phyloP scores from a whole-genome alignment of 2,329 filamentous ascomycete genomes.

The Helotiales sp. region DNA sequence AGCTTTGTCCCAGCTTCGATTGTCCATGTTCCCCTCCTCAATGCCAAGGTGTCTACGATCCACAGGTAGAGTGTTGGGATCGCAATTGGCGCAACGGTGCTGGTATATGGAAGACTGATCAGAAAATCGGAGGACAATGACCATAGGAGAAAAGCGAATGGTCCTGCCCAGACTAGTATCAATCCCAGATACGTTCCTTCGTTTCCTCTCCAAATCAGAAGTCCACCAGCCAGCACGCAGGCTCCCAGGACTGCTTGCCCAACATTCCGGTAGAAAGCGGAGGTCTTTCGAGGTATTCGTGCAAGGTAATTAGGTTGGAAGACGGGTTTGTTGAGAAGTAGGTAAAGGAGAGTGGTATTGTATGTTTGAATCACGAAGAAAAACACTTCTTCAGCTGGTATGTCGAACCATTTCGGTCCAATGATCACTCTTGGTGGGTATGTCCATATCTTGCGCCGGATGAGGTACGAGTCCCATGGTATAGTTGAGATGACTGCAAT shows the following conservation, averaged over 20 bases:
- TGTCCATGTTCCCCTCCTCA: constrained; percentile 69
- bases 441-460: constrained; percentile 67
- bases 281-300: constrained; percentile 18
- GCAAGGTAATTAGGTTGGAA: constrained; percentile 56
- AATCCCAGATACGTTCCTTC: constrained; percentile 66
- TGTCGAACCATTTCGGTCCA: constrained; percentile 61
- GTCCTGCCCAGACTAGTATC: constrained; percentile 68
- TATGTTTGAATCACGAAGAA: constrained; percentile 80
- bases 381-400: constrained; percentile 72
- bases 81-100: constrained; percentile 58
- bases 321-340: constrained; percentile 61
- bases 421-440: constrained; percentile 66
- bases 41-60: constrained; percentile 68
- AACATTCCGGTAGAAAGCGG: constrained; percentile 36
- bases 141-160: constrained; percentile 66
- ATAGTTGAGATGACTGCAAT: constrained; percentile 68
- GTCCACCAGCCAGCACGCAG: constrained; percentile 45
- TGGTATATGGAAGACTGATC: constrained; percentile 56
- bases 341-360: constrained; percentile 67
- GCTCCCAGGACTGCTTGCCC: constrained; percentile 52
- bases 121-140: constrained; percentile 64
- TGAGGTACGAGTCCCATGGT: constrained; percentile 77
- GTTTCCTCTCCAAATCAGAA: constrained; percentile 45
- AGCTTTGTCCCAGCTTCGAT: constrained; percentile 69
- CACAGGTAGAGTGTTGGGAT: constrained; percentile 70